Evolutionary conservation across 2,329 filamentous ascomycete species (phyloP), one percentile per base, ranked within the genome.

Genomic region (Capronia coronata): DNA sequence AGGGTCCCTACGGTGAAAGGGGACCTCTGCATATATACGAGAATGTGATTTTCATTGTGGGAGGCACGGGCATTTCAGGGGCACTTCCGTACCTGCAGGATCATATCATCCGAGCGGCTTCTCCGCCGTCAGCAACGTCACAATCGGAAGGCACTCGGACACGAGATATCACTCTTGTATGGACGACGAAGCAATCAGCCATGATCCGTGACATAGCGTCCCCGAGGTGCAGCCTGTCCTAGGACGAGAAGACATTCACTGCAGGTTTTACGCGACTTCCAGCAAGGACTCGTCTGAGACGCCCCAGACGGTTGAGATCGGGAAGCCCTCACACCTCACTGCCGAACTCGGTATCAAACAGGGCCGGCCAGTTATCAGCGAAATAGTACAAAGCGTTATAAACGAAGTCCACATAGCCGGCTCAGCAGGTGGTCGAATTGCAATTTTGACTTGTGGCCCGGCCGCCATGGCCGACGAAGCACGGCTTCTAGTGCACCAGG

Each of bases 1-100:
- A 78, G 60, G 75, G 75, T 0, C 74, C 75, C 0, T 77, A 77
- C 49, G 74, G 74, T 2, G 63, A 69, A 23, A 61, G 61, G 3
- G 63, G 67, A 4, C 68, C 70, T 1, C 58, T 76, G 0, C 67
- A 66, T 46, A 62, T 59, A 3, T 76, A 71, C 55, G 66, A 82
- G 49, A 77, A 80, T 5, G 62, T 68, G 2, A 63, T 82, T 13
- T 74, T 79, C 0, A 61, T 78, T 7, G 75, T 67, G 2, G 62
- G 62, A 21, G 63, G 63, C 5, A 64, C 58, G 2, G 60, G 62
- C 11, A 55, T 59, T 6, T 57, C 59, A 67, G 75, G 47, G 67
- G 82, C 56, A 65, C 78, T 49, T 66, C 77, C 67, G 2, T 68
- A 68, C 43, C 61, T 70, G 30, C 62, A 44, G 46, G 67, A 51